Evolutionary conservation across 1,284 basidiomycete species (phyloP), one percentile per base, ranked within the genome.

Genomic region (Chondrostereum purpureum): DNA sequence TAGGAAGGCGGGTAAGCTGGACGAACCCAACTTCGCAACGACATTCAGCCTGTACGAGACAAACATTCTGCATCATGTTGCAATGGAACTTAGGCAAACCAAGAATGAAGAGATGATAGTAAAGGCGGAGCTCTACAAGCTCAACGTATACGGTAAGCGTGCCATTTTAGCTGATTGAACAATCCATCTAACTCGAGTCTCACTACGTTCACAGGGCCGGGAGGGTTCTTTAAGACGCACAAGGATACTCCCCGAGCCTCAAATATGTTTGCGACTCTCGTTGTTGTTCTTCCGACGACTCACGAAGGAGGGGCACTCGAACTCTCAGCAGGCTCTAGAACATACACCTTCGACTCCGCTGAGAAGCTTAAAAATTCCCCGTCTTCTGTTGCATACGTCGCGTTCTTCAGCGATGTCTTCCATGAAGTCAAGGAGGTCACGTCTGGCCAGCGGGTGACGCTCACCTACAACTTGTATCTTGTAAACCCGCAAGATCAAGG

Each of bases 211-310:
- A 6, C 36, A 70, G 68, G 60, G 8, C 49, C 62, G 36, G 68
- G 62, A 3, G 61, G 61, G 0, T 71, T 71, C 53, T 71, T 70
- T 60, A 69, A 68, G 43, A 39, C 64, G 0, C 69, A 70, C 55
- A 58, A 64, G 35, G 69, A 71, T 43, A 71, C 68, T 0, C 67
- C 68, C 3, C 61, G 62, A 2, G 51, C 54, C 13, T 49, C 57
- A 13, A 56, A 54, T 12, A 72, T 70, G 69, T 68, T 73, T 41
- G 71, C 65, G 13, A 73, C 72, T 2, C 66, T 73, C 11, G 65
- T 74, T n/a, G 46, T 73, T 37, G 58, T 70, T 6, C 62, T 63
- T 47, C 68, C 67, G n/a, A 69, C 69, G 0, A n/a, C 52, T 0
- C 67, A 75, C 46, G 58, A 65, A 48, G 70, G 72, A 5, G 71